Conservation (phyloP, 2,329 filamentous ascomycete genomes). For the Cladosporium oxysporum region DNA sequence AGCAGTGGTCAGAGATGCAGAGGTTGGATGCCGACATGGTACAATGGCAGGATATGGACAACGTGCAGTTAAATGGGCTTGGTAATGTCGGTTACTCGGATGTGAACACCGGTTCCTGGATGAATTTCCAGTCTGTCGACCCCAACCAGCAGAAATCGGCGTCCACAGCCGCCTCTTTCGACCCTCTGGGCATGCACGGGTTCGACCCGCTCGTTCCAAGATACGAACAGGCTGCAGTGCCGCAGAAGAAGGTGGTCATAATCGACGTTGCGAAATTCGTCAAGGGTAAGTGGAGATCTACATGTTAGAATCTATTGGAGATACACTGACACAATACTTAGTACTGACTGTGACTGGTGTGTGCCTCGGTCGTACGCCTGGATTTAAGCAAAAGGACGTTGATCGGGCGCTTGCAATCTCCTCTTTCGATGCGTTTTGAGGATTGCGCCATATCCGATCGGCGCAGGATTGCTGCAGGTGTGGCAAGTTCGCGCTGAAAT, state of each 20-base stretch:
- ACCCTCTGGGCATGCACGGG: neutral
- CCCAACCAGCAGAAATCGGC: neutral
- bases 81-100: constrained; percentile 28
- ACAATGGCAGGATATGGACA: constrained; percentile 10
- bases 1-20: constrained; percentile 19
- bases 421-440: constrained; percentile 29
- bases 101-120: constrained; percentile 30
- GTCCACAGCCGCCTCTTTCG: neutral
- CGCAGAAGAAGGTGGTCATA: constrained; percentile 38
- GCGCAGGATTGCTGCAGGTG: neutral
- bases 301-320: neutral
- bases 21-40: neutral
- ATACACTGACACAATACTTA: constrained; percentile 14
- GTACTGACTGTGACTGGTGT: constrained; percentile 40
- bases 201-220: neutral
- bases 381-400: constrained; percentile 46
- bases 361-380: constrained; percentile 48
- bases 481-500: neutral
- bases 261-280: constrained; percentile 48
- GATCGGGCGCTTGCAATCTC: constrained; percentile 42
- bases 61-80: constrained; percentile 10
- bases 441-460: neutral
- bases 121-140: constrained; percentile 29
- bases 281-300: constrained; percentile 41
- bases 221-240: neutral